phyloP scores from a whole-genome alignment of 148 eudicot species.

The Persicaria tinctoria region DNA sequence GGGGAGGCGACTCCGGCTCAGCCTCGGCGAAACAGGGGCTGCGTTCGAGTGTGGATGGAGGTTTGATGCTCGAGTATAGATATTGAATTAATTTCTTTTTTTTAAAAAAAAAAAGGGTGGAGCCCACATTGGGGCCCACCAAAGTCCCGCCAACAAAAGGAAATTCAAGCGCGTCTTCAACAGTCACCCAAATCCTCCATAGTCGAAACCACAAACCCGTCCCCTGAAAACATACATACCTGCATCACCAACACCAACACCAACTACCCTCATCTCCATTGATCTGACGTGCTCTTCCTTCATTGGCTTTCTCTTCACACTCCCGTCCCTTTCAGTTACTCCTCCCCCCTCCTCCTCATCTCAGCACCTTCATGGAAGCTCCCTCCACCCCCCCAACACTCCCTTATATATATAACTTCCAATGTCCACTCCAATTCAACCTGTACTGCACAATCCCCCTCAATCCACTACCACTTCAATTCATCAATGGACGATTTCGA shows the following conservation, averaged over 20 bases:
- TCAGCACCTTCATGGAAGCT: slow-evolving; percentile 5
- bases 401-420: neutral
- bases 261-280: neutral
- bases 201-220: neutral
- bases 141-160: slow-evolving; percentile 1
- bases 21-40: no score
- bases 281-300: neutral
- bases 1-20: no score
- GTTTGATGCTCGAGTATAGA: no score
- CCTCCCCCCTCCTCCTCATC: no score
- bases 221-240: neutral
- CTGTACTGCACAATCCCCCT: neutral
- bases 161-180: slow-evolving; percentile 1
- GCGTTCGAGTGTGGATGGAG: no score
- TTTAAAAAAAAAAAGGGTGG: no score
- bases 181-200: neutral
- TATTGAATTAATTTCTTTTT: no score
- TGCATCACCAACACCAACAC: neutral
- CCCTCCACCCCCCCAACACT: neutral
- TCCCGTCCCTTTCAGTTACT: slow-evolving; percentile 1
- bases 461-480: neutral
- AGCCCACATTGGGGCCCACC: neutral
- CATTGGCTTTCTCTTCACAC: slow-evolving; percentile 3
- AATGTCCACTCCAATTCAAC: neutral
- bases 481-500: neutral